A percentile compares a stretch with the other conserved stretches of the same genome.
These are phyloP conservation scores for Cymbidium sinense DNA, from an alignment of 106 monocot species.

Conservation along the genomic window DNA sequence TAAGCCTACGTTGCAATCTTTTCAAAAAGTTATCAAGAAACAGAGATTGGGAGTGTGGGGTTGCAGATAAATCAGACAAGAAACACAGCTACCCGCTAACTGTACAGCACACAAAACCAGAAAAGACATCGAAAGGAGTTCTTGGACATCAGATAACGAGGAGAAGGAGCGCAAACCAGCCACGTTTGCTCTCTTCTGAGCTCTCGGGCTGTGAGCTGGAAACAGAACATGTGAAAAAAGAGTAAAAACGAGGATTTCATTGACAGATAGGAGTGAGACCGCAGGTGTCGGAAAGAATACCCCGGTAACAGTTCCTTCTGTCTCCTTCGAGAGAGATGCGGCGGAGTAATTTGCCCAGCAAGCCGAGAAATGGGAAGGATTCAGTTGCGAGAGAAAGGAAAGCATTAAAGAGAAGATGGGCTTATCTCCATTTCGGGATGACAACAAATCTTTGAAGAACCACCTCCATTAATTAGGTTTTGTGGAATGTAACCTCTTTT, in stretches of 20 bases:
- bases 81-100: not conserved
- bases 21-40: not conserved
- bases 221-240: not conserved
- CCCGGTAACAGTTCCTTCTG: not conserved
- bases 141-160: not conserved
- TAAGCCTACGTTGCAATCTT: not conserved
- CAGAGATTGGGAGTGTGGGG: not conserved
- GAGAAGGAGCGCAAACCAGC: not conserved
- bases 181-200: not conserved
- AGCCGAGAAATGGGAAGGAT: no score
- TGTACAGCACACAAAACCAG: not conserved
- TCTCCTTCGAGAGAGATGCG: not conserved
- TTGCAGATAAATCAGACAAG: not conserved
- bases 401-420: no score
- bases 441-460: no score
- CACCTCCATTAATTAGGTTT: no score
- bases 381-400: no score
- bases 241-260: not conserved
- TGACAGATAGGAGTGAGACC: not conserved
- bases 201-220: not conserved
- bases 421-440: no score
- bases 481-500: no score
- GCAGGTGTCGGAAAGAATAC: not conserved
- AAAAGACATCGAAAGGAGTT: not conserved
- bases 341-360: not conserved